phyloP scores from a whole-genome alignment of 306 rosid genomes.

The Castanopsis chinensis region DNA sequence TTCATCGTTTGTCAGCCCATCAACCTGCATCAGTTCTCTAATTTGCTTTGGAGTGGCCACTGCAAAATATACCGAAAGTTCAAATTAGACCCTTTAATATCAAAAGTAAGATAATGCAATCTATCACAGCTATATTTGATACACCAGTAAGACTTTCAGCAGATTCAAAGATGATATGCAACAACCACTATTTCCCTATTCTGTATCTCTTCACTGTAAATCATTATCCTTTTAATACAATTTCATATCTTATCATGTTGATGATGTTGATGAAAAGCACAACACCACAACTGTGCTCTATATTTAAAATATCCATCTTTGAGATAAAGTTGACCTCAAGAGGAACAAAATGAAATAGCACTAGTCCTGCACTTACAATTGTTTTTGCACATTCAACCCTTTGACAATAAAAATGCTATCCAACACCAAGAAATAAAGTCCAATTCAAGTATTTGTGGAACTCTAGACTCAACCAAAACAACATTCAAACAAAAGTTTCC shows the following conservation, averaged over 20 bases:
- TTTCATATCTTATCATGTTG: conserved; percentile 1
- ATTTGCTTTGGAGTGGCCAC: conserved; percentile 99
- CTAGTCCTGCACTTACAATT: not conserved
- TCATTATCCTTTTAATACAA: conserved; percentile 19
- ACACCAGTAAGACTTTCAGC: conserved; percentile 9
- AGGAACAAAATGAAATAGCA: not conserved
- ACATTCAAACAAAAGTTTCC: not conserved
- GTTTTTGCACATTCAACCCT: conserved; percentile 11
- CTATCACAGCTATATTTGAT: conserved; percentile 15
- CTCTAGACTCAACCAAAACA: conserved; percentile 1
- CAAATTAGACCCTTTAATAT: conserved; percentile 26
- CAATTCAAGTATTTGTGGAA: conserved; percentile 19
- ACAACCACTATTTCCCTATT: conserved; percentile 8
- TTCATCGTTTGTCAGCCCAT: conserved; percentile 96
- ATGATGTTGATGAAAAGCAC: conserved; percentile 5
- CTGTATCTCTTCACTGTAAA: conserved; percentile 10
- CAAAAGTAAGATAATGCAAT: conserved; percentile 7
- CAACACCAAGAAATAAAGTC: conserved; percentile 14
- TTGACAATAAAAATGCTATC: not conserved
- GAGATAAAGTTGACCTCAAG: conserved; percentile 3
- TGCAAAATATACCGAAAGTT: conserved; percentile 32
- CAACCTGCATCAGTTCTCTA: conserved; percentile 97
- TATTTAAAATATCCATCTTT: conserved; percentile 19
- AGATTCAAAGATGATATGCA: conserved; percentile 19
- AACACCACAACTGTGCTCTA: conserved; percentile 17